Base-by-base conservation (phyloP, 2,329 filamentous ascomycete genomes). In the Diaporthe vaccinii region DNA sequence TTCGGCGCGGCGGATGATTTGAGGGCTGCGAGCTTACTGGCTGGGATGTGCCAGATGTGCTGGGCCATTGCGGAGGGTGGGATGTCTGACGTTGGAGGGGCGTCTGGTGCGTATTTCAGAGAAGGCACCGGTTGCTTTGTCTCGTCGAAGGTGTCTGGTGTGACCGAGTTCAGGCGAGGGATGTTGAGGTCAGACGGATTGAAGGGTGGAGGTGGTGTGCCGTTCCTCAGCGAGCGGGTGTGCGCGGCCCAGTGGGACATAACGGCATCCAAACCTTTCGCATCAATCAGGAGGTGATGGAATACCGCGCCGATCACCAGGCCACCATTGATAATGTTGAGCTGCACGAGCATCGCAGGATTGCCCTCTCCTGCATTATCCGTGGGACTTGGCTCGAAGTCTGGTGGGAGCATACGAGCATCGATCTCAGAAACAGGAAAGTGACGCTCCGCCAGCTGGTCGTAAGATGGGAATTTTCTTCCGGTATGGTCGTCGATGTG, bases 41-140 rank as follows among this genome's bases (percentile, higher is more conserved):
- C 51, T 12, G 70, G 22, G 46, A 72, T 72, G 46, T 72, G 70
- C 70, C 70, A 72, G 39, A 72, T 51, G 55, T 72, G 70, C 41
- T 72, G 70, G 41, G 39, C 70, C 70, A 72, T 72, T 20, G 70
- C 70, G 1, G 70, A 72, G 39, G 57, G 70, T 4, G 70, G 70
- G 22, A 72, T 61, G 41, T 72, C 31, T 14, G 70, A 72, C 4
- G 28, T 15, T 1, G 70, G 70, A 36, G 70, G 70, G 2, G 70
- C 41, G 31, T 72, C 41, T 12, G 70, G 70, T n/a, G 70, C 70
- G 22, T 72, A 72, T 22, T 72, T 72, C 3, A 72, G 70, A 4
- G 70, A 72, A 31, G 57, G 20, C 0, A 72, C 17, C 0, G 70
- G 55, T 14, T 72, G 70, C 22, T 53, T 36, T 3, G 6, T 46